Percentiles rank a stretch among this genome's conserved stretches.
phyloP scores from a whole-genome alignment of 2,329 filamentous ascomycete species.

The Pseudogymnoascus sp. region DNA sequence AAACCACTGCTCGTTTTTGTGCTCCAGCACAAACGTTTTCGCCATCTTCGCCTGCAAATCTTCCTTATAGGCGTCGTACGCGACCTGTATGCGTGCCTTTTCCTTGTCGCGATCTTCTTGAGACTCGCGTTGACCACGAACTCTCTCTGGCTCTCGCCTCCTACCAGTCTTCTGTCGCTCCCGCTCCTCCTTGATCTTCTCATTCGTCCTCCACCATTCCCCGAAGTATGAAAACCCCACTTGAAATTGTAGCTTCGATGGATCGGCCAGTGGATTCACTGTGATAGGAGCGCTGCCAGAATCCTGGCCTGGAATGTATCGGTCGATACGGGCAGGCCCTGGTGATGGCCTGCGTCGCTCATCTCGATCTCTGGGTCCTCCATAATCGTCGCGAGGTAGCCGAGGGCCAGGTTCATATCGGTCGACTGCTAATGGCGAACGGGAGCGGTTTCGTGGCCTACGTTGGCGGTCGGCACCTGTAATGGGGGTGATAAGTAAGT shows the following conservation, averaged over 20 bases:
- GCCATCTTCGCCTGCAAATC: constrained; percentile 72
- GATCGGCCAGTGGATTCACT: constrained; percentile 62
- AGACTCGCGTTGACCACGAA: constrained; percentile 54
- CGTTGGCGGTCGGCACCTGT: constrained; percentile 47
- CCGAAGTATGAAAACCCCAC: constrained; percentile 81
- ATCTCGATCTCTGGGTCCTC: constrained; percentile 35
- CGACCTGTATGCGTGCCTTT: constrained; percentile 65
- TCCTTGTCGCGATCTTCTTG: constrained; percentile 72
- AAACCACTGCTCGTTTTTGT: constrained; percentile 97
- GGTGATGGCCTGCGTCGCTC: constrained; percentile 52
- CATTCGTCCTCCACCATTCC: constrained; percentile 78
- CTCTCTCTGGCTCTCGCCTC: constrained; percentile 53
- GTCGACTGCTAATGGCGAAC: constrained; percentile 62
- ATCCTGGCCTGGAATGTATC: constrained; percentile 73
- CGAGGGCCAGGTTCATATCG: constrained; percentile 65
- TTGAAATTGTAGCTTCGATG: constrained; percentile 64
- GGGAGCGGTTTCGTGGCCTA: constrained; percentile 51
- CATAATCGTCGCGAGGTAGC: constrained; percentile 56
- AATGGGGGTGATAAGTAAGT: constrained; percentile 20
- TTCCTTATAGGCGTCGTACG: constrained; percentile 60
- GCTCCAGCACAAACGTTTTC: constrained; percentile 77
- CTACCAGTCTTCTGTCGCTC: constrained; percentile 63
- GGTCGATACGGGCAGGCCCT: constrained; percentile 63
- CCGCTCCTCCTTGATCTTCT: constrained; percentile 73
- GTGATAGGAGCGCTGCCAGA: constrained; percentile 39